Conservation (phyloP, 1,284 basidiomycete genomes). For the Apiotrichum gamsii region DNA sequence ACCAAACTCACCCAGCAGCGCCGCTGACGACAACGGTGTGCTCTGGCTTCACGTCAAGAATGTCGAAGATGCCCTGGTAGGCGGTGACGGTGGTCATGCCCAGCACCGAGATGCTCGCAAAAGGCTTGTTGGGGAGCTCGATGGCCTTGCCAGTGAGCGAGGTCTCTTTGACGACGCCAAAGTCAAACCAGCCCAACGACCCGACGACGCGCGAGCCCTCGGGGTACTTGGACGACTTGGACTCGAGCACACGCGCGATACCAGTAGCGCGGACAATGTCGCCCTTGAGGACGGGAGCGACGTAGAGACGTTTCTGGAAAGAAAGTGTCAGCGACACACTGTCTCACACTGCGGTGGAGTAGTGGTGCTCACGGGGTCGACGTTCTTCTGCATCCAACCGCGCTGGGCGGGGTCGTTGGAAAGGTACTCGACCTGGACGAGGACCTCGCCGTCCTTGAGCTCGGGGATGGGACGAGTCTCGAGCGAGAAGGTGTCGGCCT, state of each 20-base stretch:
- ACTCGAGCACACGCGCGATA: constrained; percentile 24
- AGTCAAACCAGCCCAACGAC: constrained; percentile 33
- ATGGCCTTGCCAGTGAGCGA: constrained; percentile 5
- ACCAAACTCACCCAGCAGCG: constrained; percentile 23
- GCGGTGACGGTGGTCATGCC: constrained; percentile 38
- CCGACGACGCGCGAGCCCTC: constrained; percentile 28
- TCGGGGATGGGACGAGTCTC: constrained; percentile 21
- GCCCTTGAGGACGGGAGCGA: constrained; percentile 22
- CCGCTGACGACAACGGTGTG: constrained; percentile 36
- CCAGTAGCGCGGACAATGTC: constrained; percentile 20
- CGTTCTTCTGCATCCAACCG: constrained; percentile 29
- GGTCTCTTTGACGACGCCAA: constrained; percentile 21
- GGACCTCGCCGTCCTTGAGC: constrained; percentile 32
- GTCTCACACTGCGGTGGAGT: constrained; percentile 6
- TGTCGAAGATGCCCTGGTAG: constrained; percentile 40
- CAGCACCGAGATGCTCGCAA: constrained; percentile 27
- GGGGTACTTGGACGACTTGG: constrained; percentile 24
- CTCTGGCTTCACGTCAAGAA: constrained; percentile 41
- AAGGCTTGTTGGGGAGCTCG: constrained; percentile 12
- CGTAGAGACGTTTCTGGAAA: constrained; percentile 21
- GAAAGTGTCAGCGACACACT: not conserved
- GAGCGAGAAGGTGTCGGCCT: constrained; percentile 26
- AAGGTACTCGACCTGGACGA: constrained; percentile 28
- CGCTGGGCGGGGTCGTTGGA: constrained; percentile 41
- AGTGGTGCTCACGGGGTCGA: constrained; percentile 12